Evolutionary conservation across 208 protist species (phyloP), one percentile per base, ranked within the genome.

Genomic region (Wallacemonas rigidus): DNA sequence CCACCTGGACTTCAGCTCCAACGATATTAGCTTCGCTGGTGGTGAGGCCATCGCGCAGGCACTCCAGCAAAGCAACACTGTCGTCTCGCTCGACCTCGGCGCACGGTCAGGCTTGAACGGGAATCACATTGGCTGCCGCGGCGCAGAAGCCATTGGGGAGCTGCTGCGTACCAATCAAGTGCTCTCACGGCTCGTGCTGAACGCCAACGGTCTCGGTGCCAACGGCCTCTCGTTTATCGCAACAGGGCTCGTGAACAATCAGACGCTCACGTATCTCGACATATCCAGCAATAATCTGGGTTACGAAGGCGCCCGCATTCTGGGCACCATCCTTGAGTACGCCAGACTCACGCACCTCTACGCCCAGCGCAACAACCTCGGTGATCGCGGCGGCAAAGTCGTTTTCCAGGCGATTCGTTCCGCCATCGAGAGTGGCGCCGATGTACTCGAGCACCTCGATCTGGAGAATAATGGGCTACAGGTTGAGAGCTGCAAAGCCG

Each of bases 71-170:
- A 98, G 98, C 71, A 86, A 93, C 76, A 95, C 94, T 0, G 80
- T 98, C n/a, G 86, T 96, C 11, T 97, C 87, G 14, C 83, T 98
- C 2, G 95, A 98, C 75, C 67, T 98, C 14, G 89, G 91, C 55
- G 92, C 91, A 0, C 81, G 88, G 41, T 89, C 87, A 11, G 94
- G 94, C 4, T 82, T 95, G 8, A 97, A 96, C 63, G 87, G 92
- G 39, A 98, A 98, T 72, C 94, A 98, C 82, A 92, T 98, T 47
- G 87, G 90, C 45, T 89, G 75, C 1, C 82, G 75, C 11, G 95
- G 95, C 3, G 93, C 91, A 40, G 71, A 92, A 71, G 88, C 89
- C 9, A 71, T 98, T 26, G 91, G 89, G 1, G 62, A 79, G 12
- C 77, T 97, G 57, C 85, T 98, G 43, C 68, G 69, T 36, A 64